Percentiles rank a stretch among this genome's conserved stretches.
These are phyloP conservation scores for Globisporangium lucens DNA, from an alignment of 352 stramenopile species.

Conservation along the genomic window DNA sequence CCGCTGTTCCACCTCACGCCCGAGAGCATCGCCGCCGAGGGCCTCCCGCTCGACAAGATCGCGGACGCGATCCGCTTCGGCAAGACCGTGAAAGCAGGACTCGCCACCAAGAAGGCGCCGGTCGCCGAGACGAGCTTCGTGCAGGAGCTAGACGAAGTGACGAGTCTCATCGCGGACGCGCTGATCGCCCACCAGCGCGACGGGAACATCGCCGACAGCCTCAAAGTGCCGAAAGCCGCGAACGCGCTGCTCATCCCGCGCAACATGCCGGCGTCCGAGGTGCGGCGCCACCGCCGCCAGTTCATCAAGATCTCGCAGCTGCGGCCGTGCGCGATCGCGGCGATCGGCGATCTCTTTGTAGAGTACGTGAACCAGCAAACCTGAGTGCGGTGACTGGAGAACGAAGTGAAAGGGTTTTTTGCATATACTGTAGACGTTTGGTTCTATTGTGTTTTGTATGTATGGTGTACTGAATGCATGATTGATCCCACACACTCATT, in stretches of 20 bases:
- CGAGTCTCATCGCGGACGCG: conserved; percentile 49
- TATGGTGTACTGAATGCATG: background rate
- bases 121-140: conserved; percentile 68
- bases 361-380: conserved; percentile 76
- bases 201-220: conserved; percentile 45
- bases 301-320: conserved; percentile 80
- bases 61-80: conserved; percentile 53
- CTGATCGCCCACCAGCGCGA: conserved; percentile 66
- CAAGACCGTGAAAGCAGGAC: conserved; percentile 65
- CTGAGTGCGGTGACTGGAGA: conserved; percentile 15
- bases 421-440: background rate
- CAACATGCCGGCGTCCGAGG: conserved; percentile 50
- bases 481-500: conserved; percentile 22
- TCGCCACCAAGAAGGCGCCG: conserved; percentile 57
- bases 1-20: conserved; percentile 79
- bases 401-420: background rate
- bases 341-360: conserved; percentile 66
- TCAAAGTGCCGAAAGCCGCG: conserved; percentile 37
- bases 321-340: conserved; percentile 43
- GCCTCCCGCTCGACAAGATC: conserved; percentile 47
- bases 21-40: conserved; percentile 31
- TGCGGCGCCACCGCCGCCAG: conserved; percentile 69
- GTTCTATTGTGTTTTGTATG: conserved; percentile 5
- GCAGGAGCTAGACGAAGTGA: conserved; percentile 65
- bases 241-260: conserved; percentile 37